Evolutionary conservation across 352 stramenopile species (phyloP).

Genomic region (Phytophthora constricta): DNA sequence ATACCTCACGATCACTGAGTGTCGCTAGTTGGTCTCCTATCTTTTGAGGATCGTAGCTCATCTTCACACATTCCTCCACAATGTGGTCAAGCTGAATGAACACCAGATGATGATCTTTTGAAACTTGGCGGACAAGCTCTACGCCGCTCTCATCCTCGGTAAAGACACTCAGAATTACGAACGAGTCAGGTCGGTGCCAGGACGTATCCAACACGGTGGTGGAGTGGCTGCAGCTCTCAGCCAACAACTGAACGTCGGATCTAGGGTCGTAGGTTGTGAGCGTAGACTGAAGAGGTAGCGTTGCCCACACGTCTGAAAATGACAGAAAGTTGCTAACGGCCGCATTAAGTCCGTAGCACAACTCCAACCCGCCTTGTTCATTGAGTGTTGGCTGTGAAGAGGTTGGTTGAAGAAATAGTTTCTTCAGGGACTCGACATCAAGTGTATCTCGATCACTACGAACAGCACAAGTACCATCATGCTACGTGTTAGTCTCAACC

Average conservation of each 20-base stretch:
- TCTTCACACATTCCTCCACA: constrained; percentile 59
- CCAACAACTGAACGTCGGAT: constrained; percentile 25
- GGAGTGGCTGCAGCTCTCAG: constrained; percentile 12
- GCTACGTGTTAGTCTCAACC: neutral
- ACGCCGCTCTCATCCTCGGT: constrained; percentile 36
- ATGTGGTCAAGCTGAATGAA: constrained; percentile 52
- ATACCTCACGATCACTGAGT: constrained; percentile 60
- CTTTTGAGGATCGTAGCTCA: constrained; percentile 60
- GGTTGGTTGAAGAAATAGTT: constrained; percentile 25
- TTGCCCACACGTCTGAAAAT: constrained; percentile 34
- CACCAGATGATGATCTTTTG: constrained; percentile 44
- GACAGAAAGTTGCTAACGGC: constrained; percentile 37
- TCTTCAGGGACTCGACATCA: constrained; percentile 32
- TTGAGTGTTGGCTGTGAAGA: neutral
- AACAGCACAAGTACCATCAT: constrained; percentile 1
- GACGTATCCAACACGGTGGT: constrained; percentile 24
- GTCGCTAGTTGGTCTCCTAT: constrained; percentile 40
- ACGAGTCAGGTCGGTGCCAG: constrained; percentile 24
- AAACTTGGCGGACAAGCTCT: constrained; percentile 33
- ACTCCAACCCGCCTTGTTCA: constrained; percentile 21
- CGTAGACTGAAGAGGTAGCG: constrained; percentile 26
- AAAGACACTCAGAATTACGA: constrained; percentile 37
- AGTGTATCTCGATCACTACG: constrained; percentile 19
- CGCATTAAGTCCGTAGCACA: constrained; percentile 32
- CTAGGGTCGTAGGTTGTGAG: constrained; percentile 18